phyloP scores from a whole-genome alignment of 2,329 filamentous ascomycete genomes.

The Venturia effusa region DNA sequence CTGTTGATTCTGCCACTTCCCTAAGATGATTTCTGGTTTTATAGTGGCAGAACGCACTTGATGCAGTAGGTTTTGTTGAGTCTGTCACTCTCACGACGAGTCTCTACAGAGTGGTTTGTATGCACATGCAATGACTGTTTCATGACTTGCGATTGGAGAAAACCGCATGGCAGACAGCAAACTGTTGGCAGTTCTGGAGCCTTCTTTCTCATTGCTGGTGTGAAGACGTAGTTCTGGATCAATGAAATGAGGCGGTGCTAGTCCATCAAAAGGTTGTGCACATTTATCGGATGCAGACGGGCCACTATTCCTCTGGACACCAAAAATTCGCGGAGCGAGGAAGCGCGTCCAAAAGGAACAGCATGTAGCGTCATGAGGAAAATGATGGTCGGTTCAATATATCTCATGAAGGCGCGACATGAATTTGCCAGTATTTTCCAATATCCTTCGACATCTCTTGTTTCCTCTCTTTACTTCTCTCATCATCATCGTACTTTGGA shows the following conservation, averaged over 20 bases:
- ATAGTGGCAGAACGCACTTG: no score
- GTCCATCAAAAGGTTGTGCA: no score
- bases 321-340: background rate
- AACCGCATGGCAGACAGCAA: background rate
- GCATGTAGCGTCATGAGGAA: background rate
- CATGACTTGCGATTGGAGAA: background rate
- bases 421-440: constrained; percentile 11
- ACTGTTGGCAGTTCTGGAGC: background rate
- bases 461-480: constrained; percentile 8
- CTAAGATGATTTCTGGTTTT: no score
- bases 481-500: background rate
- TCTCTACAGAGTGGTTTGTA: background rate
- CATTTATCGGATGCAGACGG: no score
- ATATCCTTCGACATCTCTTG: background rate
- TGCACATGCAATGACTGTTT: background rate
- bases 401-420: constrained; percentile 3
- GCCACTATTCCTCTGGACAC: no score
- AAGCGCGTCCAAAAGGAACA: no score
- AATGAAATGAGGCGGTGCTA: no score
- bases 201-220: no score
- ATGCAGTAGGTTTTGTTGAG: no score
- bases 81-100: no score
- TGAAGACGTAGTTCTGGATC: no score
- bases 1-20: no score
- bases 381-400: background rate